These are phyloP conservation scores for Cladosporium velox DNA, from an alignment of 2,329 filamentous ascomycete species.

Conservation along the genomic window DNA sequence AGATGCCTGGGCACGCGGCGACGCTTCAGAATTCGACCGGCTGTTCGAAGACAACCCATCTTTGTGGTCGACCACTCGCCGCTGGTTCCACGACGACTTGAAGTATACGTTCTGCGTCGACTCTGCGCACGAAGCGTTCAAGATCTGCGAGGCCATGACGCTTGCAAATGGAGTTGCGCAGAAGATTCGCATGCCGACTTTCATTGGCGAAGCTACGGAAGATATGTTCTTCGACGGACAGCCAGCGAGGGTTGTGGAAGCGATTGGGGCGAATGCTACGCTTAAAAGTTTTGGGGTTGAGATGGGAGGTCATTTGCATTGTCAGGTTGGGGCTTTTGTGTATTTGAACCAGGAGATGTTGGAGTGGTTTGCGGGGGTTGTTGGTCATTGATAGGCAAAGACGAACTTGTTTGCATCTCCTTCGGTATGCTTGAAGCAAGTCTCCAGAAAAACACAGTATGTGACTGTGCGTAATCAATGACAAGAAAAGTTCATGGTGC, in stretches of 20 bases:
- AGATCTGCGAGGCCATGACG: slow-evolving; percentile 19
- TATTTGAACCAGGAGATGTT: slow-evolving; percentile 13
- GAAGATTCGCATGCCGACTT: slow-evolving; percentile 33
- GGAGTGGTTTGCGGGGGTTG: slow-evolving; percentile 16
- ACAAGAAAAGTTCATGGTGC: too few relatives aligned
- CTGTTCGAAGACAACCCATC: slow-evolving; percentile 6
- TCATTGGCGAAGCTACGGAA: slow-evolving; percentile 30
- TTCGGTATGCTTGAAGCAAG: too few relatives aligned
- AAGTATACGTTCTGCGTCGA: slow-evolving; percentile 24
- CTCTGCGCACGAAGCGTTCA: slow-evolving; percentile 20
- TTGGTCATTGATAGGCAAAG: not conserved
- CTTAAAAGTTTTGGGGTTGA: slow-evolving; percentile 15
- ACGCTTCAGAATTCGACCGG: slow-evolving; percentile 13
- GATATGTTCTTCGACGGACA: slow-evolving; percentile 36
- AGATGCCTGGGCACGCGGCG: slow-evolving; percentile 9
- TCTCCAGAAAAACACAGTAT: not conserved
- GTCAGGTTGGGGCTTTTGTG: slow-evolving; percentile 20
- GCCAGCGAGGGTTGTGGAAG: slow-evolving; percentile 28
- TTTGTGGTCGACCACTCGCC: not conserved
- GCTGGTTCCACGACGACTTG: slow-evolving; percentile 24
- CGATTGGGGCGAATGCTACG: slow-evolving; percentile 29
- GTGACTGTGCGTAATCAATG: too few relatives aligned
- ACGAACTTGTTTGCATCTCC: too few relatives aligned
- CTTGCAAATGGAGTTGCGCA: slow-evolving; percentile 22
- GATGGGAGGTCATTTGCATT: slow-evolving; percentile 18